Base-by-base conservation (phyloP, 805 yeast genomes). In the Saturnispora mendoncae region DNA sequence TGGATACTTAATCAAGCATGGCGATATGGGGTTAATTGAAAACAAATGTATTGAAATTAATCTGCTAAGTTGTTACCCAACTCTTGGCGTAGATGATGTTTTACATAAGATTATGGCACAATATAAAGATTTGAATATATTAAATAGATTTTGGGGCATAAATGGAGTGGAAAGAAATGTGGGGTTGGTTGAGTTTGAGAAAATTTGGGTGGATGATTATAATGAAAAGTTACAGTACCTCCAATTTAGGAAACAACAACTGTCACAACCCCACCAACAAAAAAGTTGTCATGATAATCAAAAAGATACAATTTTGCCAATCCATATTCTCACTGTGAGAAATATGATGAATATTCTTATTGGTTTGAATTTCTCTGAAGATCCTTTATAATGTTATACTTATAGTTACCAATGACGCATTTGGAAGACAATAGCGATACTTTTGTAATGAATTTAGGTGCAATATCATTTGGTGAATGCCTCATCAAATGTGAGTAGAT, bases 251-350 rank as follows among this genome's bases (percentile, higher is more conserved):
- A 42, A 41, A 30, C 45, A 44, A 39, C 53, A 47, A 21, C 45
- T 41, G 30, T 38, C 39, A 24, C 47, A 42, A 24, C 29, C 40
- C 15, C 25, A 33, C 20, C 33, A 27, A 21, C 34, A 34, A 19
- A 29, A 21, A 15, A 13, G 14, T 6, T 12, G 13, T 15, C n/a
- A 26, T 3, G 38, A 34, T 4, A 28, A 32, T 33, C 40, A 44
- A 5, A 52, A 50, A 4, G 55, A 32, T 12, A 62, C 72, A 0
- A 59, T 78, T 29, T 65, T 77, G 2, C 94, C 94, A 20, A 80
- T 87, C 80, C 90, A 84, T 56, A 69, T 83, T 19, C 59, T 72
- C 12, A 78, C 86, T 0, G 92, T 84, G 9, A 67, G 73, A 24
- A 80, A 77, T 50, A 65, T 75, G 48, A 58, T 83, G 52, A 74